These are phyloP conservation scores for Ramularia collo-cygni DNA, from an alignment of 2,329 filamentous ascomycete species.

Conservation along the genomic window DNA sequence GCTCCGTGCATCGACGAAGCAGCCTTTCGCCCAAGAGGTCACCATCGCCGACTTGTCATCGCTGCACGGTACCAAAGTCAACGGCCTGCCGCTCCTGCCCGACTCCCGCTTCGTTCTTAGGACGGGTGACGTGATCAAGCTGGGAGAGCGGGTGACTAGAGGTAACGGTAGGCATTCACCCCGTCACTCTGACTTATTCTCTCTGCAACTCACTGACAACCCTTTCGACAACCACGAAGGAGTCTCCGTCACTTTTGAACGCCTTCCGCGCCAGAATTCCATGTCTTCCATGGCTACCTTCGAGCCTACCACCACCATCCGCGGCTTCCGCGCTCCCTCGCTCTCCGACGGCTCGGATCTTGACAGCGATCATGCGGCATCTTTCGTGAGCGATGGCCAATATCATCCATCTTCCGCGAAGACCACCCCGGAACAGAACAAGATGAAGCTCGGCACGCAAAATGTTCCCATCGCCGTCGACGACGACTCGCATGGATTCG, in stretches of 20 bases:
- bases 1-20: slow-evolving; percentile 9
- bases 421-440: slow-evolving; percentile 24
- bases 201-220: slow-evolving; percentile 1
- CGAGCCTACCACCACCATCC: slow-evolving; percentile 1
- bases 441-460: slow-evolving; percentile 18
- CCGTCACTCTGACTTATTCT: no score
- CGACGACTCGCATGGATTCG: slow-evolving; percentile 14
- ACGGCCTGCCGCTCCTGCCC: slow-evolving; percentile 22
- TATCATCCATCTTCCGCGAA: slow-evolving; percentile 20
- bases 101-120: slow-evolving; percentile 15
- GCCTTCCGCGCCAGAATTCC: slow-evolving; percentile 1
- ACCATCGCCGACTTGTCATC: slow-evolving; percentile 27
- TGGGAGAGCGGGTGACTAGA: slow-evolving; percentile 26
- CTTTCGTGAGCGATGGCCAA: slow-evolving; percentile 9
- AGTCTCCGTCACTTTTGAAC: slow-evolving; percentile 18
- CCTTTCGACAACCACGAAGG: slow-evolving; percentile 22
- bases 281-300: no score
- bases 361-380: slow-evolving; percentile 17
- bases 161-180: slow-evolving; percentile 18
- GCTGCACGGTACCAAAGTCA: slow-evolving; percentile 32
- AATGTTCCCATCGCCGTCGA: slow-evolving; percentile 20
- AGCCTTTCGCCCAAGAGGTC: slow-evolving; percentile 11
- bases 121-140: slow-evolving; percentile 25
- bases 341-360: slow-evolving; percentile 22
- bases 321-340: slow-evolving; percentile 19